Conservation (phyloP, 2,329 filamentous ascomycete genomes). For the Pyrenochaeta sp. region DNA sequence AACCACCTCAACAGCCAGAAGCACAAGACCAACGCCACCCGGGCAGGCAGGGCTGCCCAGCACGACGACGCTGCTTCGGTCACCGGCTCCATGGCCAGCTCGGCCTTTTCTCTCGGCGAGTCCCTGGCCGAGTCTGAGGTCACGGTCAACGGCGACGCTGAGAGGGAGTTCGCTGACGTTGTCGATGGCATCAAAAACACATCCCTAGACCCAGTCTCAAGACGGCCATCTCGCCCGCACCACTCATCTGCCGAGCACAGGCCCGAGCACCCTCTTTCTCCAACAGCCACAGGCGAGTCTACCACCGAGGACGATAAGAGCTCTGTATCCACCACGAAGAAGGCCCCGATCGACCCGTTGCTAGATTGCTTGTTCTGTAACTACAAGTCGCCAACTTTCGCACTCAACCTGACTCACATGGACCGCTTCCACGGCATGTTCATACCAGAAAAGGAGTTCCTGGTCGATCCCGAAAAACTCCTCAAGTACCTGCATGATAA, state of each 20-base stretch:
- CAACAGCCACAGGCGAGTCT: conserved; percentile 27
- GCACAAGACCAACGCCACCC: conserved; percentile 74
- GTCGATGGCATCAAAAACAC: conserved; percentile 79
- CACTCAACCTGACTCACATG: conserved; percentile 89
- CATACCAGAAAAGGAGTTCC: conserved; percentile 85
- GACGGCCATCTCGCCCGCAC: conserved; percentile 52
- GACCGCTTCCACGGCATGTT: conserved; percentile 93
- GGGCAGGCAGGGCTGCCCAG: conserved; percentile 44
- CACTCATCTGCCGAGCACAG: conserved; percentile 44
- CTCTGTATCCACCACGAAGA: conserved; percentile 36
- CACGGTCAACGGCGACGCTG: conserved; percentile 69
- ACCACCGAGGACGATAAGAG: conserved; percentile 54
- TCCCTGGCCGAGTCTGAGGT: conserved; percentile 66
- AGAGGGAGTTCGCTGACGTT: conserved; percentile 78
- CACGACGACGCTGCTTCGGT: conserved; percentile 71
- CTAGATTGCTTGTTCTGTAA: conserved; percentile 88
- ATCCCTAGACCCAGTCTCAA: conserved; percentile 48
- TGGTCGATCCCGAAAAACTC: conserved; percentile 83
- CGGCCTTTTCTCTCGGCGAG: conserved; percentile 88
- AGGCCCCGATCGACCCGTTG: conserved; percentile 49
- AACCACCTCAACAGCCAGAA: conserved; percentile 93
- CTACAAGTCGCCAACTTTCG: conserved; percentile 75
- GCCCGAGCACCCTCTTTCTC: conserved; percentile 49
- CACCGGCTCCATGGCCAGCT: conserved; percentile 77
- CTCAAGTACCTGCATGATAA: conserved; percentile 80